Evolutionary conservation across 1,284 basidiomycete genomes (phyloP), one percentile per base, ranked within the genome.

Genomic region (Rhodotorula sp.): DNA sequence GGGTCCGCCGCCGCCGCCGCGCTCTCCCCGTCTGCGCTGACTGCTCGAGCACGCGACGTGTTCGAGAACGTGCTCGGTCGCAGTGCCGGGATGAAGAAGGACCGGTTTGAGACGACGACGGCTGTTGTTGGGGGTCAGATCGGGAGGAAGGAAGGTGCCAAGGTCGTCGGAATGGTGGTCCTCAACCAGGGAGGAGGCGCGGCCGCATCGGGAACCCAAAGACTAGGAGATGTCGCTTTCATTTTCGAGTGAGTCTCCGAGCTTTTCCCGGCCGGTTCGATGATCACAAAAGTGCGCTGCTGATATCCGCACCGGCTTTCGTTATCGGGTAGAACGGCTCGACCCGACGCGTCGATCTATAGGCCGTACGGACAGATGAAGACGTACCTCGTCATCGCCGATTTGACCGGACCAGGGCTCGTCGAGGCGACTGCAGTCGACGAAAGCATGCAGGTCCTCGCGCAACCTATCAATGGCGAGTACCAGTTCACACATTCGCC

Each of bases 211-310:
- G 34, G 8, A 7, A 7, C 5, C 6, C 34, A 34, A 34, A 34
- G 34, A 23, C 5, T 29, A 5, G 10, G n/a, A 43, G 47, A 71
- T 6, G 43, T 59, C 26, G 70, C 62, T 1, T 68, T 56, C 39
- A 54, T 65, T 23, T 71, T n/a, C 54, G 66, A 71, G 70, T 65
- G 60, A 47, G 68, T 62, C 7, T 3, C 46, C 15, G 18, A 12
- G 29, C 23, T 29, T 47, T 34, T 26, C 3, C 6, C 39, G 1
- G 2, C 29, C 12, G 10, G 21, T 31, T 15, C 34, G 34, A 34
- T 34, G 34, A 3, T 34, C 6, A 6, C 5, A 34, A 34, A 8
- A 34, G 4, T 7, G 34, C 34, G 34, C 34, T 34, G 34, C 34
- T 34, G 6, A 34, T 34, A 4, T 34, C 34, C 34, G 34, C 34